Evolutionary conservation across 169 alveolate species (phyloP), one percentile per base, ranked within the genome.

Genomic region (Plasmodium adleri): DNA sequence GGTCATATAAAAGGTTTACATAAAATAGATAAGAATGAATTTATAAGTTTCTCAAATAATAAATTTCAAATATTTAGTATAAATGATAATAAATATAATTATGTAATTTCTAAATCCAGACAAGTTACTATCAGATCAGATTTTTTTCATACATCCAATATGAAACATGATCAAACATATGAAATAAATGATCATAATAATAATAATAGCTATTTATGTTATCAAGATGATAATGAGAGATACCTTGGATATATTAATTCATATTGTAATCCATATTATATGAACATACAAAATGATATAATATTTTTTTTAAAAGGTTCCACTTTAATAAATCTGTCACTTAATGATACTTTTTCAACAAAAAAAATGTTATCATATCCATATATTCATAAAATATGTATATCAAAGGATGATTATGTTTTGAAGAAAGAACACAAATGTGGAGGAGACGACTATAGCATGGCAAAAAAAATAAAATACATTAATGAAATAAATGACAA

Each of bases 341-440:
- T 78, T 58, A 78, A 78, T 59, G 89, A 78, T 52, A 58, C 50
- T 2, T 26, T 78, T 15, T 8, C 67, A 5, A 50, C 78, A 3
- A 59, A 78, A 24, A 20, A 9, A n/a, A 50, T 78, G 26, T 2
- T 78, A 9, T 20, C 68, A 9, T 52, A 78, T 10, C 89, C 89
- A 2, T 66, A 78, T 45, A 24, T 78, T 3, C 54, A 9, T 49
- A 78, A 78, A 26, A 49, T 78, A 15, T 54, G 62, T 7, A 49
- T 78, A 17, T 78, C 89, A 9, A 22, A 63, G 43, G 26, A 24
- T 78, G 52, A 78, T 28, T 78, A 78, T 60, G 9, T 78, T 52
- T 54, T 78, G 54, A 78, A 52, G 67, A 70, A 71, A 24, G 20
- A 28, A 72, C 28, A 24, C 0, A 66, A 52, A 76, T 12, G 50